phyloP scores from a whole-genome alignment of 2,329 filamentous ascomycete genomes.

The Waltergamsia citrina region DNA sequence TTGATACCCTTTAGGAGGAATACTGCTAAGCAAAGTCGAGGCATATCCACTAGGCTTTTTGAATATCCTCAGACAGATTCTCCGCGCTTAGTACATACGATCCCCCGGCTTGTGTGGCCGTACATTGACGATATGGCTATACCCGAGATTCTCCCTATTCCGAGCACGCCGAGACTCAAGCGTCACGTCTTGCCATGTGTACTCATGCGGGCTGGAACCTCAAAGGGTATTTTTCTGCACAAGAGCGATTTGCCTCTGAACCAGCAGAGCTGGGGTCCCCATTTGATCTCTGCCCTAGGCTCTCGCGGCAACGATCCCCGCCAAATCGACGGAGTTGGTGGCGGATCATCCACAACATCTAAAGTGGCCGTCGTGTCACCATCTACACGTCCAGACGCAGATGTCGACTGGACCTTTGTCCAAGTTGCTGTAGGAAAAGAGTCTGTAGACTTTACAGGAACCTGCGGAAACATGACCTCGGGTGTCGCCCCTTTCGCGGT shows the following conservation, averaged over 20 bases:
- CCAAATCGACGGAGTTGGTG: slow-evolving; percentile 55
- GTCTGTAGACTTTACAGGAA: slow-evolving; percentile 47
- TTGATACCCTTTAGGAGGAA: too few species aligned
- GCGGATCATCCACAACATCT: slow-evolving; percentile 49
- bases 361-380: slow-evolving; percentile 50
- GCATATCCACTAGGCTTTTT: too few species aligned
- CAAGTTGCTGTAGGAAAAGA: slow-evolving; percentile 47
- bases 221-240: slow-evolving; percentile 50
- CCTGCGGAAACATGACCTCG: slow-evolving; percentile 55
- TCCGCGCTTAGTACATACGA: too few species aligned
- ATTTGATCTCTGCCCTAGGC: slow-evolving; percentile 45
- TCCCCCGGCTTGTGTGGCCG: not conserved
- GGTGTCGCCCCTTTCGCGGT: slow-evolving; percentile 51
- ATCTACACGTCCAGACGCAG: slow-evolving; percentile 27
- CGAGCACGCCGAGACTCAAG: slow-evolving; percentile 6
- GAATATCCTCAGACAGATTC: too few species aligned
- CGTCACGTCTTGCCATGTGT: slow-evolving; percentile 32
- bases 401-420: slow-evolving; percentile 55
- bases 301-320: slow-evolving; percentile 43
- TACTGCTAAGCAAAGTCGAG: too few species aligned
- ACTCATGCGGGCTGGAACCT: slow-evolving; percentile 55
- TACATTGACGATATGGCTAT: slow-evolving; percentile 4
- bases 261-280: slow-evolving; percentile 33
- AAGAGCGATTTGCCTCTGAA: slow-evolving; percentile 38
- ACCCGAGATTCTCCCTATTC: not conserved